phyloP scores from a whole-genome alignment of 1,139 yeast species.

The Blastobotrys illinoisensis region DNA sequence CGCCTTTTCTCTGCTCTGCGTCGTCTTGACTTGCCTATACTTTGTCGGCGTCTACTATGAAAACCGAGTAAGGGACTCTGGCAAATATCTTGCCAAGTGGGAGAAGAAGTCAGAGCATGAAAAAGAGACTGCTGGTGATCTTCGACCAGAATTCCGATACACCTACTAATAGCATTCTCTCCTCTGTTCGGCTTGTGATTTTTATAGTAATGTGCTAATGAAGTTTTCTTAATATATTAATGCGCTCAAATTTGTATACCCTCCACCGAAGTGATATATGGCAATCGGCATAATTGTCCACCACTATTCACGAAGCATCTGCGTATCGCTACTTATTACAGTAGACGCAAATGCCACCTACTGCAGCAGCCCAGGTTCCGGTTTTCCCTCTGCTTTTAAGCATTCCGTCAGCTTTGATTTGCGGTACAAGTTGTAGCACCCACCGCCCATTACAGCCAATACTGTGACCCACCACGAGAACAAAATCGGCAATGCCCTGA shows the following conservation, averaged over 20 bases:
- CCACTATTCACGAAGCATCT: too few relatives aligned
- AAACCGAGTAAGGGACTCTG: conserved; percentile 34
- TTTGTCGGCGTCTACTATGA: conserved; percentile 32
- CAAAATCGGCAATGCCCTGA: conserved; percentile 16
- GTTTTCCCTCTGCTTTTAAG: background rate
- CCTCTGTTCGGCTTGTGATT: background rate
- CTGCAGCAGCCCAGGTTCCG: background rate
- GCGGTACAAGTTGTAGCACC: background rate
- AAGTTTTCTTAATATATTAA: background rate
- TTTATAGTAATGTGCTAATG: background rate
- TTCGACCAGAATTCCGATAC: conserved; percentile 54
- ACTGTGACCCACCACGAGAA: conserved; percentile 15
- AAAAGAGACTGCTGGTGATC: conserved; percentile 54
- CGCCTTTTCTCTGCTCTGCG: conserved; percentile 49
- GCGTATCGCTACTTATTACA: too few relatives aligned
- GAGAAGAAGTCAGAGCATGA: conserved; percentile 40
- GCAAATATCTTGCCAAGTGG: conserved; percentile 39
- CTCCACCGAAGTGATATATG: too few relatives aligned
- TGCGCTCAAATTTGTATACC: too few relatives aligned
- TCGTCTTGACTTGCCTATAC: conserved; percentile 43
- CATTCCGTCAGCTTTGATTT: background rate
- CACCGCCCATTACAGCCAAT: background rate
- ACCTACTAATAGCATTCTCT: conserved; percentile 31
- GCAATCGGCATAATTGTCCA: too few relatives aligned
- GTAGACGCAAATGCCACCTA: too few relatives aligned